Evolutionary conservation across 805 yeast species (phyloP).

Genomic region (Barnettozyma siamensis): DNA sequence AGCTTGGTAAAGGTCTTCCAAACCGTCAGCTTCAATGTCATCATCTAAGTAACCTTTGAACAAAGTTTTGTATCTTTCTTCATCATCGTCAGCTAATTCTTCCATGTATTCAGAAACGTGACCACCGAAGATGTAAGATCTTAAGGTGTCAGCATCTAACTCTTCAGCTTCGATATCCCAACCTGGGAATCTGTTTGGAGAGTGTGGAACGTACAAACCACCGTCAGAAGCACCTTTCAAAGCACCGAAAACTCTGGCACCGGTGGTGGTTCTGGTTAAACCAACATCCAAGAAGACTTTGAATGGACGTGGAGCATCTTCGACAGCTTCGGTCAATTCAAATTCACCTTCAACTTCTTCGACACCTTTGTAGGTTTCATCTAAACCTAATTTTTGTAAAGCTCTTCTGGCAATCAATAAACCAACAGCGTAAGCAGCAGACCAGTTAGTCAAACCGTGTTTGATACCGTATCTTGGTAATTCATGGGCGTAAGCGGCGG

Average conservation of each 20-base stretch:
- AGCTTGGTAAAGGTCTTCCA: conserved; percentile 91
- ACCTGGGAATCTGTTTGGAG: conserved; percentile 99
- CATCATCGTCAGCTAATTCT: conserved; percentile 99
- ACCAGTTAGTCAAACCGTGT: conserved; percentile 99
- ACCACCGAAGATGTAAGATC: conserved; percentile 99
- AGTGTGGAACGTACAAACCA: conserved; percentile 99
- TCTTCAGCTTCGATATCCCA: conserved; percentile 99
- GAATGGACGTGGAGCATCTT: conserved; percentile 99
- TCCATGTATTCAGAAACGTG: conserved; percentile 99
- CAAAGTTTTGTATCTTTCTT: conserved; percentile 95
- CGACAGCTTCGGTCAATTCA: conserved; percentile 97
- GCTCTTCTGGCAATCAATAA: conserved; percentile 98
- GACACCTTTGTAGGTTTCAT: conserved; percentile 97
- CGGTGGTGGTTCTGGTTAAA: conserved; percentile 99
- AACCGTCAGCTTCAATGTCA: conserved; percentile 93
- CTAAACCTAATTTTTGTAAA: conserved; percentile 94
- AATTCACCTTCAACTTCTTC: conserved; percentile 99
- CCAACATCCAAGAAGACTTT: conserved; percentile 99
- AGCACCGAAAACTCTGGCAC: conserved; percentile 99
- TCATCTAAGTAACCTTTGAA: conserved; percentile 96
- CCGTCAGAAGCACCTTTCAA: conserved; percentile 99
- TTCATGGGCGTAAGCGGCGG: conserved; percentile 99
- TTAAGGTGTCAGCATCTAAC: conserved; percentile 92
- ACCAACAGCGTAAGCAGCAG: conserved; percentile 99
- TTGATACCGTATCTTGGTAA: conserved; percentile 95